A percentile compares a stretch with the other conserved stretches of the same genome.
These are phyloP conservation scores for Globisporangium perplexum DNA, from an alignment of 352 stramenopile species.

Conservation along the genomic window DNA sequence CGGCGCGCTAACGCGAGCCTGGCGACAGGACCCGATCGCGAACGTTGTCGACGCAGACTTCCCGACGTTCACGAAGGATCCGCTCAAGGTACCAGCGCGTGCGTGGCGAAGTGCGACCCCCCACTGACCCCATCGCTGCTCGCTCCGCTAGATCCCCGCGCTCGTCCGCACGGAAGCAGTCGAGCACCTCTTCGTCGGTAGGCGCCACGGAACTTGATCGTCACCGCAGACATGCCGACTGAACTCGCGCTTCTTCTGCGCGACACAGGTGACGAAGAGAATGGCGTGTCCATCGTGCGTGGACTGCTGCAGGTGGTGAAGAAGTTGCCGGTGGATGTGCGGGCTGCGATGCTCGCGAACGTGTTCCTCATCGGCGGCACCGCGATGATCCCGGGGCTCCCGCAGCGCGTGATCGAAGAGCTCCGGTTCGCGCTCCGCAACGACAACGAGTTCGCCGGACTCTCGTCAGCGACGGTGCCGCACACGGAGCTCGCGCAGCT, in stretches of 20 bases:
- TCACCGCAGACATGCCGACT: neutral
- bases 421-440: conserved; percentile 27
- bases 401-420: conserved; percentile 42
- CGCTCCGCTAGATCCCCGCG: conserved; percentile 26
- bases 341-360: conserved; percentile 59
- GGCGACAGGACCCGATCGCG: conserved; percentile 23
- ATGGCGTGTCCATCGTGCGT: conserved; percentile 47
- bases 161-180: conserved; percentile 29
- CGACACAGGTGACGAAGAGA: conserved; percentile 19
- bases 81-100: conserved; percentile 23
- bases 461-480: conserved; percentile 18
- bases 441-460: conserved; percentile 27
- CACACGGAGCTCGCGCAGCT: conserved; percentile 23
- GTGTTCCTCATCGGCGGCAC: conserved; percentile 69
- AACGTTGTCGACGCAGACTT: conserved; percentile 43
- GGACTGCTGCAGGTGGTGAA: conserved; percentile 47
- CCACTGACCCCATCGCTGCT: neutral
- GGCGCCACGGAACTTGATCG: too few species aligned
- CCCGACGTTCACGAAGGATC: conserved; percentile 25
- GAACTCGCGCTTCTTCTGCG: neutral
- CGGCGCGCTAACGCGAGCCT: too few species aligned
- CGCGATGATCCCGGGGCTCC: conserved; percentile 73
- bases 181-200: conserved; percentile 48
- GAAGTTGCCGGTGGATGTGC: conserved; percentile 59
- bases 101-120: neutral